Percentiles rank a stretch among this genome's conserved stretches.
phyloP scores from a whole-genome alignment of 345 rosid species.

The Turnera subulata region DNA sequence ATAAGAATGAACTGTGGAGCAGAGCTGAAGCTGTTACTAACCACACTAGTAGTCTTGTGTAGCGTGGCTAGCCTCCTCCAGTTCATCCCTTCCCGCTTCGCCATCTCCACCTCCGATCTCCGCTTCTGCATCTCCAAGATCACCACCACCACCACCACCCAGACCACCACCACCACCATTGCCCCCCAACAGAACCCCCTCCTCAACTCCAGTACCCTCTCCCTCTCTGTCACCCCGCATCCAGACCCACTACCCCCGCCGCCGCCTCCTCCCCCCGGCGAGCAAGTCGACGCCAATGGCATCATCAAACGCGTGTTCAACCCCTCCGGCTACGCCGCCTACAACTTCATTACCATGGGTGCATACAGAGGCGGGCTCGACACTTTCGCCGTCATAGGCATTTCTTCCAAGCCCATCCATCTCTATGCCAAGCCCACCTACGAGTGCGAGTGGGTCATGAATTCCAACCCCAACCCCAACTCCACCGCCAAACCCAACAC shows the following conservation, averaged over 20 bases:
- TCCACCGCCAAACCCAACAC: conserved; percentile 5
- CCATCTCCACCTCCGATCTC: conserved; percentile 68
- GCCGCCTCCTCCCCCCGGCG: conserved; percentile 10
- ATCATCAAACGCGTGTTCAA: conserved; percentile 55
- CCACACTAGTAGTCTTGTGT: conserved; percentile 62
- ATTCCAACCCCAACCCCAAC: neutral
- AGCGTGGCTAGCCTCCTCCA: conserved; percentile 61
- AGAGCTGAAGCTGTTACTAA: conserved; percentile 59
- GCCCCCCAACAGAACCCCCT: neutral
- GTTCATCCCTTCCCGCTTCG: conserved; percentile 66
- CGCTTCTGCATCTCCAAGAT: conserved; percentile 69
- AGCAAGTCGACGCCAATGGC: conserved; percentile 31
- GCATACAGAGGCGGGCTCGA: conserved; percentile 71
- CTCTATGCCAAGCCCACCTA: conserved; percentile 61
- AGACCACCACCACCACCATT: conserved; percentile 6
- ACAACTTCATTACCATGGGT: conserved; percentile 74
- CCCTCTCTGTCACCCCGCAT: neutral
- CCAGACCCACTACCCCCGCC: conserved; percentile 18
- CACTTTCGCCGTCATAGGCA: conserved; percentile 69
- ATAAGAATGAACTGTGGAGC: conserved; percentile 66
- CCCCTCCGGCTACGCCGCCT: conserved; percentile 70
- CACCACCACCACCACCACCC: conserved; percentile 23
- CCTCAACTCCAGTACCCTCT: conserved; percentile 7
- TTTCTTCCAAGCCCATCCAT: conserved; percentile 84
- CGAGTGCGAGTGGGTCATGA: conserved; percentile 65